Evolutionary conservation across 2,329 filamentous ascomycete species (phyloP).

Genomic region (Clonostachys byssicola): DNA sequence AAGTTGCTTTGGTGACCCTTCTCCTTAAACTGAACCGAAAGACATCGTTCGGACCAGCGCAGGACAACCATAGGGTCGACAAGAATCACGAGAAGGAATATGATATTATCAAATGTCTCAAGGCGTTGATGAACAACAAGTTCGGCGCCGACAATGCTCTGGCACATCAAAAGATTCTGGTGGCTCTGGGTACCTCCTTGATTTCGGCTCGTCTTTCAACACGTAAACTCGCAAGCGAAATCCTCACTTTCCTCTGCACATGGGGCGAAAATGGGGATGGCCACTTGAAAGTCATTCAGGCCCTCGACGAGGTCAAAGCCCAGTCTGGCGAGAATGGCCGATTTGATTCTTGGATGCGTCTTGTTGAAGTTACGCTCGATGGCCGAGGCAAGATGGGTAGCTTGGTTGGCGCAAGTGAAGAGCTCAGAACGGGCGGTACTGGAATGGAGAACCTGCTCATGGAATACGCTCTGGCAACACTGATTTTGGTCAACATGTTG

Average conservation of each 20-base stretch:
- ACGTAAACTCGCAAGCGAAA: slow-evolving; percentile 90
- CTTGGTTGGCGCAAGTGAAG: slow-evolving; percentile 92
- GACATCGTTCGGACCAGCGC: slow-evolving; percentile 68
- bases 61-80: slow-evolving; percentile 55
- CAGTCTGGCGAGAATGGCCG: slow-evolving; percentile 88
- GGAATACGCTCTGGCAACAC: slow-evolving; percentile 95
- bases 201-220: slow-evolving; percentile 88
- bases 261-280: slow-evolving; percentile 82
- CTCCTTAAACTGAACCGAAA: slow-evolving; percentile 91
- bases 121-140: slow-evolving; percentile 98
- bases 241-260: slow-evolving; percentile 92
- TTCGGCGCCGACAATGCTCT: slow-evolving; percentile 96
- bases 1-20: slow-evolving; percentile 91
- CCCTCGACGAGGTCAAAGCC: slow-evolving; percentile 85
- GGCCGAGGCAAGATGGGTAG: slow-evolving; percentile 98
- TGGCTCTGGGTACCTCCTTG: slow-evolving; percentile 80
- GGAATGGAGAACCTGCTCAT: slow-evolving; percentile 98
- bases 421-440: slow-evolving; percentile 91
- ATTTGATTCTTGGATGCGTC: slow-evolving; percentile 98
- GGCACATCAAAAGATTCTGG: slow-evolving; percentile 82
- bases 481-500: slow-evolving; percentile 95
- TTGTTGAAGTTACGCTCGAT: slow-evolving; percentile 95
- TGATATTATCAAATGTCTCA: slow-evolving; percentile 95
- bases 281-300: slow-evolving; percentile 89
- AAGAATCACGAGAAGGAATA: slow-evolving; percentile 89